Base-by-base conservation (phyloP, 345 rosid genomes). In the Nephelium lappaceum region DNA sequence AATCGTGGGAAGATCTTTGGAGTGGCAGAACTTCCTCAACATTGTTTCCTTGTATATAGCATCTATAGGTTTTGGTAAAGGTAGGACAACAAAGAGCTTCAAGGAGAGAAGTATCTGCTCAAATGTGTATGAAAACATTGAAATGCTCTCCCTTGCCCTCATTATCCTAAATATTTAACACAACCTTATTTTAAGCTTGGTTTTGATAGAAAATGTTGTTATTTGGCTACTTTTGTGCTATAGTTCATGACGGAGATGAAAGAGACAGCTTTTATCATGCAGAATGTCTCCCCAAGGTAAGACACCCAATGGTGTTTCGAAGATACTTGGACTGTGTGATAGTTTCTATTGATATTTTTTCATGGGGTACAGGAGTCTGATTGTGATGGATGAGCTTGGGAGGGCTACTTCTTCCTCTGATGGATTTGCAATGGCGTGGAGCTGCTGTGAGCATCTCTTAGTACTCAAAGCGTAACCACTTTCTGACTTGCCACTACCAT, bases 201-300 rank as follows among this genome's bases (percentile, higher is more conserved):
- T 77, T 69, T 45, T 23, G 0, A 42, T 25, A 21, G 12, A 41
- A 68, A 57, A 0, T 23, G 41, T 63, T 25, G 60, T 60, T 24
- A 76, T 31, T 69, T 27, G 43, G 53, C 51, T 38, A 5, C 53
- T 81, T 78, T 15, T 19, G 11, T 84, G 68, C 82, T 79, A 75
- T 93, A 96, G 98, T 96, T 96, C 84, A 94, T 96, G 99, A 96
- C 97, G 62, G 98, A 94, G 89, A 96, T 94, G 99, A 94, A 90
- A 85, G 99, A 96, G 88, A 94, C 97, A 9, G 98, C 99, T 77
- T 96, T 96, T 77, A 72, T 96, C 79, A 88, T 94, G 99, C 98
- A 96, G 88, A 96, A 94, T 85, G 87, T 91, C 78, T 73, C 99
- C 74, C 82, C 74, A 78, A 92, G 93, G 99, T 96, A 84, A 78